Conservation (phyloP, 805 yeast genomes). For the Saccharomycopsis capsularis region DNA sequence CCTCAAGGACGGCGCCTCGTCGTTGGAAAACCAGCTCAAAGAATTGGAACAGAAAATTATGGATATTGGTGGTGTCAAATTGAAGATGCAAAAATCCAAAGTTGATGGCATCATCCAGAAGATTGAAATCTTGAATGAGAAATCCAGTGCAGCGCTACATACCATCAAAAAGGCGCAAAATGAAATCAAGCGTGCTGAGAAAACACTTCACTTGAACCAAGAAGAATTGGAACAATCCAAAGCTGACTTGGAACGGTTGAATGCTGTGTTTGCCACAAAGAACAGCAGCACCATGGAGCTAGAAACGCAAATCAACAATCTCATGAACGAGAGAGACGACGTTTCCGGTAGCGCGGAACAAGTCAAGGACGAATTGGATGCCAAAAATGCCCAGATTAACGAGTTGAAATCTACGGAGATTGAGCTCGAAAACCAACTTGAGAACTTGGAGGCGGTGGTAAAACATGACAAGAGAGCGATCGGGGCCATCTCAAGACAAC, state of each 20-base stretch:
- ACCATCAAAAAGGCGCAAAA: constrained; percentile 54
- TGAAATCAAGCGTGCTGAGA: constrained; percentile 50
- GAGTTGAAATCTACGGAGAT: constrained; percentile 57
- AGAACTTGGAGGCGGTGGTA: constrained; percentile 41
- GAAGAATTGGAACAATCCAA: constrained; percentile 37
- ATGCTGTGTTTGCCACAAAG: constrained; percentile 26
- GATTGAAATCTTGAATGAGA: constrained; percentile 51
- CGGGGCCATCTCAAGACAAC: constrained; percentile 33
- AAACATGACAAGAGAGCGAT: constrained; percentile 36
- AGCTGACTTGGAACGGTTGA: constrained; percentile 32
- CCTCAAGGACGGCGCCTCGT: constrained; percentile 48
- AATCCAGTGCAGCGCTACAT: constrained; percentile 50
- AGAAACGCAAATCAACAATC: constrained; percentile 30
- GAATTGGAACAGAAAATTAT: constrained; percentile 68
- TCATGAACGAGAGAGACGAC: constrained; percentile 32
- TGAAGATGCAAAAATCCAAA: constrained; percentile 71
- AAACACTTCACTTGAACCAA: constrained; percentile 39
- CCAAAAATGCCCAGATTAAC: constrained; percentile 40
- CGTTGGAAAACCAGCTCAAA: constrained; percentile 49
- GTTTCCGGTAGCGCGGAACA: constrained; percentile 35
- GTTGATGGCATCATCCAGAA: constrained; percentile 70
- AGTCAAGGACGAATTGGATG: constrained; percentile 36
- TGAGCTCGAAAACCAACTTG: constrained; percentile 58
- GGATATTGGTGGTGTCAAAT: constrained; percentile 85
- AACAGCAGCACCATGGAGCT: constrained; percentile 27